phyloP scores from a whole-genome alignment of 805 yeast genomes.

The Yarrowia divulgata region DNA sequence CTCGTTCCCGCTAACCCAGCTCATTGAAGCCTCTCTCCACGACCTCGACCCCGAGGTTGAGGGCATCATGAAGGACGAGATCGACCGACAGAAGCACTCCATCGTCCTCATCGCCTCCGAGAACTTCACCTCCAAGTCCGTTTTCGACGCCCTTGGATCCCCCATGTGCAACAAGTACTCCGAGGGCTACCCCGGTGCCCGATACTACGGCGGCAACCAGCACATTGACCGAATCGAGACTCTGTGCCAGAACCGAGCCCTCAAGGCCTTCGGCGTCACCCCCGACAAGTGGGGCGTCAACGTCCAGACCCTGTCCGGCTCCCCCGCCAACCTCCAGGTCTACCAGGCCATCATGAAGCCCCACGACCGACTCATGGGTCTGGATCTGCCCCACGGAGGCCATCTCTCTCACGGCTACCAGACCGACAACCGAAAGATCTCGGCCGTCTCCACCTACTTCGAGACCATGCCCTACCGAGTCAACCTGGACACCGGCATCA shows the following conservation, averaged over 20 bases:
- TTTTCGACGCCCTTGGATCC: conserved; percentile 94
- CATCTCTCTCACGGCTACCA: conserved; percentile 99
- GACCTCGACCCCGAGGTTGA: conserved; percentile 54
- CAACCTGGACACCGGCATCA: conserved; percentile 87
- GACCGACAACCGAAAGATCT: conserved; percentile 89
- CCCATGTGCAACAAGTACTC: conserved; percentile 99
- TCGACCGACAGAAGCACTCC: conserved; percentile 90
- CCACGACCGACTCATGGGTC: conserved; percentile 97
- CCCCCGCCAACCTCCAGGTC: conserved; percentile 97
- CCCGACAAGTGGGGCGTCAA: conserved; percentile 96
- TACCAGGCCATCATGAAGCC: conserved; percentile 95
- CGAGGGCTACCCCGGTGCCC: conserved; percentile 98
- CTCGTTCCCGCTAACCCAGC: conserved; percentile 40
- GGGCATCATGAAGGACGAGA: conserved; percentile 66
- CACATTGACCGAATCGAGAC: conserved; percentile 92
- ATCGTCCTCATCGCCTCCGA: conserved; percentile 95
- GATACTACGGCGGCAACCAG: conserved; percentile 99
- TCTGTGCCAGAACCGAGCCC: conserved; percentile 92
- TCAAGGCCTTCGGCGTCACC: conserved; percentile 82
- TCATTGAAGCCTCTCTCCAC: conserved; percentile 47
- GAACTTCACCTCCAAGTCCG: conserved; percentile 95
- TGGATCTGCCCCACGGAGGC: conserved; percentile 98
- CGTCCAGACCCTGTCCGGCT: conserved; percentile 95
- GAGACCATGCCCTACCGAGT: conserved; percentile 99
- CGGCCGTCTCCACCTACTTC: conserved; percentile 94